Evolutionary conservation across 345 rosid species (phyloP).

Genomic region (Eucalyptus microcorys): DNA sequence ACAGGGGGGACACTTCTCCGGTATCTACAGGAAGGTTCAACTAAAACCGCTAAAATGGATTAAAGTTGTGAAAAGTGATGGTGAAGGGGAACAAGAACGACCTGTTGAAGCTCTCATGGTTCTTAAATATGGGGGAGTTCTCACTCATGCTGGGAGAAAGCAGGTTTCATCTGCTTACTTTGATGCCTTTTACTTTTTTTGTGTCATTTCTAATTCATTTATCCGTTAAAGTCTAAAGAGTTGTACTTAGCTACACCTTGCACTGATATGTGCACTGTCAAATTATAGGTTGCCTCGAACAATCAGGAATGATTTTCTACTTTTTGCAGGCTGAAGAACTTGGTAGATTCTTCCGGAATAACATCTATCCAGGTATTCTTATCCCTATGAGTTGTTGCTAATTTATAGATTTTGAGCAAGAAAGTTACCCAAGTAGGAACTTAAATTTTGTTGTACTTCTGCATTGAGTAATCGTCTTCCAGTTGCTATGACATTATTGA

Average conservation of each 20-base stretch:
- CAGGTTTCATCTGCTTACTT: constrained; percentile 38
- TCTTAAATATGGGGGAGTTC: constrained; percentile 98
- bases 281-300: not conserved
- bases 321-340: constrained; percentile 90
- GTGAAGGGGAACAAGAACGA: constrained; percentile 94
- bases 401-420: not conserved
- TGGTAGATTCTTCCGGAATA: constrained; percentile 93
- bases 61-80: constrained; percentile 56
- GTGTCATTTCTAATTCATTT: not conserved
- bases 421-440: not conserved
- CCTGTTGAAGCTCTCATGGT: constrained; percentile 98
- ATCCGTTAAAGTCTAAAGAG: not conserved
- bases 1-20: constrained; percentile 99
- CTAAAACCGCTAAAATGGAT: constrained; percentile 93
- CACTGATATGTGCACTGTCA: not conserved
- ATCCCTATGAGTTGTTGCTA: not conserved
- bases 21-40: constrained; percentile 97
- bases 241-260: not conserved
- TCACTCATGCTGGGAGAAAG: constrained; percentile 99
- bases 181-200: not conserved
- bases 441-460: not conserved
- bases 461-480: not conserved
- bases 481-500: not conserved
- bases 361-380: constrained; percentile 93
- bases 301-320: not conserved